These are phyloP conservation scores for Fusarium sp. DNA, from an alignment of 2,329 filamentous ascomycete species.

Conservation along the genomic window DNA sequence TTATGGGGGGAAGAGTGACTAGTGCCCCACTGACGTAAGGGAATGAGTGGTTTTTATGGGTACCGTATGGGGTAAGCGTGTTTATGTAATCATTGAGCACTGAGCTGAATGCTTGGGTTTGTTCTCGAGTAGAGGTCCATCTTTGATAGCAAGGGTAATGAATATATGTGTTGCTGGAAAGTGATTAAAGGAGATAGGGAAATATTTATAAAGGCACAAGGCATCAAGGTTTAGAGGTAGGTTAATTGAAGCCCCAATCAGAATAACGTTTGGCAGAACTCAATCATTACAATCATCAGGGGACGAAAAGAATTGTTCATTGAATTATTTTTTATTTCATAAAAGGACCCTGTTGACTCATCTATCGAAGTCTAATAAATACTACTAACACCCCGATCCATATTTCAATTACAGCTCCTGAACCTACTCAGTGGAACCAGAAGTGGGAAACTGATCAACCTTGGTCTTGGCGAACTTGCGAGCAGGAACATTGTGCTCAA, in stretches of 20 bases:
- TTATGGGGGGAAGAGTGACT: slow-evolving; percentile 9
- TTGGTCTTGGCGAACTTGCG: slow-evolving; percentile 53
- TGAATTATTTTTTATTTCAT: background rate
- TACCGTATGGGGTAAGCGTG: slow-evolving; percentile 22
- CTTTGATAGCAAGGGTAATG: background rate
- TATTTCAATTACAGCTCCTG: background rate
- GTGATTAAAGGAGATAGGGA: background rate
- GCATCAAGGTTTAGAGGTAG: accelerated
- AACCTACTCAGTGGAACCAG: slow-evolving; percentile 9
- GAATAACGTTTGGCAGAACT: background rate
- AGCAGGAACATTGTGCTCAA: slow-evolving; percentile 58
- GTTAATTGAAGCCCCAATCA: background rate
- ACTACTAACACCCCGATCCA: background rate
- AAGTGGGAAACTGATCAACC: slow-evolving; percentile 39
- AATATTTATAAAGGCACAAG: background rate
- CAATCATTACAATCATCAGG: background rate
- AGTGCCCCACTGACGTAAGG: slow-evolving; percentile 14
- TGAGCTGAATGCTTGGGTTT: background rate
- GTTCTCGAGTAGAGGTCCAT: background rate
- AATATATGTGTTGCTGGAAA: background rate
- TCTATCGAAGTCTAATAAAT: accelerated
- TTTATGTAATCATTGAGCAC: slow-evolving; percentile 19
- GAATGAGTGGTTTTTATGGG: slow-evolving; percentile 28
- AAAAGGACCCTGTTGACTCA: background rate
- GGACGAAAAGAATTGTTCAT: background rate